phyloP scores from a whole-genome alignment of 371 early-diverging fungal genomes.

The Fennellomyces sp. region DNA sequence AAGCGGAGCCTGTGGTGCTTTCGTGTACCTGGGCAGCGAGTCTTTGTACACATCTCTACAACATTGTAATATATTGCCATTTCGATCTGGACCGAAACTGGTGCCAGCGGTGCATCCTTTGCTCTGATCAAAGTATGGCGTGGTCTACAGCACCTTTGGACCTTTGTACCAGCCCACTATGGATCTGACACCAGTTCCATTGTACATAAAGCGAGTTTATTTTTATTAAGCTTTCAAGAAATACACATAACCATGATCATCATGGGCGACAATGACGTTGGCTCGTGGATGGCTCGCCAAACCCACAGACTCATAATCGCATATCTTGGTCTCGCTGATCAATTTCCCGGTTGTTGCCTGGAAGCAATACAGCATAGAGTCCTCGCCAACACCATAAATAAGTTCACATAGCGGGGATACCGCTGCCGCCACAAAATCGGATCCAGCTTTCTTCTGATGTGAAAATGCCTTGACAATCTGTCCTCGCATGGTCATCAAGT shows the following conservation, averaged over 20 bases:
- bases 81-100: too few species aligned
- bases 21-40: too few species aligned
- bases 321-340: conserved; percentile 31
- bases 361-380: conserved; percentile 61
- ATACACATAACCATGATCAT: conserved; percentile 68
- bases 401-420: conserved; percentile 78
- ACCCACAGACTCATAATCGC: conserved; percentile 72
- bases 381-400: conserved; percentile 73
- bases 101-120: too few species aligned
- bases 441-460: conserved; percentile 34
- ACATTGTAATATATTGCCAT: too few species aligned
- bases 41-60: too few species aligned
- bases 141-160: too few species aligned
- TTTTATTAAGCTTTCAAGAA: conserved; percentile 43
- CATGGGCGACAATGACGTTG: conserved; percentile 71
- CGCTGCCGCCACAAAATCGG: conserved; percentile 68
- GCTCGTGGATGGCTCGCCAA: conserved; percentile 74
- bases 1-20: too few species aligned
- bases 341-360: conserved; percentile 53
- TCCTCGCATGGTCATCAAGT: conserved; percentile 63
- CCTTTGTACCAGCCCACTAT: too few species aligned
- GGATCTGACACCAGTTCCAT: too few species aligned
- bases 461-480: conserved; percentile 47
- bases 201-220: too few species aligned
- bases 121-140: too few species aligned